Evolutionary conservation across 805 yeast species (phyloP), one percentile per base, ranked within the genome.

Genomic region (Lipomyces yamanashiensis): DNA sequence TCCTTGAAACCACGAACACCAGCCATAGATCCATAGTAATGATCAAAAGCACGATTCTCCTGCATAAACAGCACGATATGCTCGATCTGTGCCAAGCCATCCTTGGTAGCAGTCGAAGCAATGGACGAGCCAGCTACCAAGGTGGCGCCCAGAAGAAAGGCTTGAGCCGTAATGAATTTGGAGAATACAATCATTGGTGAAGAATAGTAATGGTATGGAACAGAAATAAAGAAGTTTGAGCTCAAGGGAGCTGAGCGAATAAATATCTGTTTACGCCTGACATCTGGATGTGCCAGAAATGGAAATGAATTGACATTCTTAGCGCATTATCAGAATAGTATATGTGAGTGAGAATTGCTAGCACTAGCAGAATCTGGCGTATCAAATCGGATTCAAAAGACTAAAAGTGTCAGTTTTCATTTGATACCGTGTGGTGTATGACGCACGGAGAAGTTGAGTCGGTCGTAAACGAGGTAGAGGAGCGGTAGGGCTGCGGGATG

Each of bases 31-130:
- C 71, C 73, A 53, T 58, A 68, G 62, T 70, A 70, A 45, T 67
- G 71, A 54, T 70, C 70, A 54, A 70, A 70, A 19, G 73, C 70
- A 28, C 73, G 64, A 62, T 69, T 69, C 54, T 70, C 73, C 54
- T 70, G 73, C 73, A 70, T 70, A 63, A 68, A 69, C 39, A 59
- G 57, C 28, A 70, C 69, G 54, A 67, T 58, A 56, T 66, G 66
- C 63, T 61, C 39, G 47, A 61, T 50, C 19, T 54, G 28, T 8
- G 48, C 23, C 6, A 59, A 43, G 21, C 34, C 57, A 43, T 49
- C 50, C 45, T 15, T 41, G 13, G 56, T 34, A 7, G 44, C 56
- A n/a, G 8, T 8, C 8, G 54, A 43, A 23, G 44, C 58, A 34
- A 34, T 34, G 28, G 48, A 34, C 10, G 55, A 34, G 43, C 40